Percentiles rank a stretch among this genome's conserved stretches.
Conservation (phyloP, 139 green algal species). For the Diplosphaera chodatii region DNA sequence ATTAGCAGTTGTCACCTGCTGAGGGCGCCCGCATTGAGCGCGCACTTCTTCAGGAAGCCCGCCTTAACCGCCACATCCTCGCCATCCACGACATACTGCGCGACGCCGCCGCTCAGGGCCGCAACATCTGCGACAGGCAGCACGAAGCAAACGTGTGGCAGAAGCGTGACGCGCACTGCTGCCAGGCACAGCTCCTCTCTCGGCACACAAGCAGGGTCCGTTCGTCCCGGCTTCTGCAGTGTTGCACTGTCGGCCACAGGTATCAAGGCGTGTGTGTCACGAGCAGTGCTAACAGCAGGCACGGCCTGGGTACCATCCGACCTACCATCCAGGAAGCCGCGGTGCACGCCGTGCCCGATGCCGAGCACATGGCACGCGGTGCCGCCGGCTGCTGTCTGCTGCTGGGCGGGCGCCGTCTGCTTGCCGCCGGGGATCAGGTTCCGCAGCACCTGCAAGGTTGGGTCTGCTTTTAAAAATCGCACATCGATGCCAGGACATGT, state of each 20-base stretch:
- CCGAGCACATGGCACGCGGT: conserved; percentile 22
- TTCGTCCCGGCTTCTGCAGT: too few relatives aligned
- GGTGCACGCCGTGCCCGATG: conserved; percentile 34
- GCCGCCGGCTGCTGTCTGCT: background rate
- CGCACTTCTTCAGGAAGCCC: conserved; percentile 18
- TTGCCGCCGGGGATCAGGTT: background rate
- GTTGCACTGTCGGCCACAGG: too few relatives aligned
- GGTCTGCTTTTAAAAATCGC: too few relatives aligned
- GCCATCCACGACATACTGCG: conserved; percentile 27
- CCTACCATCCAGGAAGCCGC: conserved; percentile 28
- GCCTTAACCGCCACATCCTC: conserved; percentile 25
- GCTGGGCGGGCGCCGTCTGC: background rate
- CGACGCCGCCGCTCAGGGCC: conserved; percentile 4
- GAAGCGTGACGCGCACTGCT: too few relatives aligned
- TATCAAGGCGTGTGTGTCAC: too few relatives aligned
- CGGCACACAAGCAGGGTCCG: too few relatives aligned
- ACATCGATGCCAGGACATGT: too few relatives aligned
- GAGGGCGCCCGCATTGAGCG: conserved; percentile 1
- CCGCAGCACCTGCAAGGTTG: background rate
- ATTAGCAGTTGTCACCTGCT: background rate
- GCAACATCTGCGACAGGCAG: background rate
- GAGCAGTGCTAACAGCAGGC: too few relatives aligned
- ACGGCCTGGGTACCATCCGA: too few relatives aligned
- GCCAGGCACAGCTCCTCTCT: too few relatives aligned
- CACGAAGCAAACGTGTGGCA: too few relatives aligned